Percentiles rank a stretch among this genome's conserved stretches.
These are phyloP conservation scores for Niveomyces coronatus DNA, from an alignment of 2,329 filamentous ascomycete genomes.

Conservation along the genomic window DNA sequence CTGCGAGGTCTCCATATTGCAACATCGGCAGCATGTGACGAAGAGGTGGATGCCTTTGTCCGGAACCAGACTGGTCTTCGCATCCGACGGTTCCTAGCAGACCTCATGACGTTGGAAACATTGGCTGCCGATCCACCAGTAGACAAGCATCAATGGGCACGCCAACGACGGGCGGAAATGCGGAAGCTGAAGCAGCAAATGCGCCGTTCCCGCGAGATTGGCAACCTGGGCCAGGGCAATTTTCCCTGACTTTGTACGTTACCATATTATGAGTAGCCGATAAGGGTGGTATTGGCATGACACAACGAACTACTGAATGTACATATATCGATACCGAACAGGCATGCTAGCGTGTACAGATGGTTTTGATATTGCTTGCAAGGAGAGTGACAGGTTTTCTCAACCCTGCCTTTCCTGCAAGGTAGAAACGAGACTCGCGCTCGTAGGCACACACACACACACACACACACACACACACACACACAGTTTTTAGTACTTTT, in stretches of 20 bases:
- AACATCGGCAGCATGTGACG: slow-evolving; percentile 45
- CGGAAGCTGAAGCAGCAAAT: slow-evolving; percentile 26
- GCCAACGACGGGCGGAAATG: slow-evolving; percentile 22
- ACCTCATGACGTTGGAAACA: slow-evolving; percentile 40
- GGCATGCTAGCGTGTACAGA: slow-evolving; percentile 5
- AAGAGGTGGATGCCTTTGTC: slow-evolving; percentile 42
- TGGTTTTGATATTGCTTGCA: slow-evolving; percentile 4
- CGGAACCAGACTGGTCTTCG: slow-evolving; percentile 40
- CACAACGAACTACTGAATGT: neutral
- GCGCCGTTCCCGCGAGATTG: slow-evolving; percentile 22
- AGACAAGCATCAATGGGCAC: slow-evolving; percentile 17
- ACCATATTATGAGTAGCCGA: neutral
- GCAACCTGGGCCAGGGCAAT: slow-evolving; percentile 1
- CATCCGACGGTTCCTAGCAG: slow-evolving; percentile 44
- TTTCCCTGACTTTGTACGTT: slow-evolving; percentile 1
- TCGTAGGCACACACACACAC: too few species aligned
- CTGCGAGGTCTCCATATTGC: slow-evolving; percentile 45
- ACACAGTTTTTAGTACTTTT: too few species aligned
- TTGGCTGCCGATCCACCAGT: slow-evolving; percentile 24
- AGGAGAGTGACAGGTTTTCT: too few species aligned
- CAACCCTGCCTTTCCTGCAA: too few species aligned
- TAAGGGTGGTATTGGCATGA: neutral
- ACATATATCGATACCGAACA: neutral
- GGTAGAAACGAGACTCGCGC: too few species aligned
- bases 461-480: too few species aligned